A percentile compares a stretch with the other conserved stretches of the same genome.
These are phyloP conservation scores for Anethum foeniculum DNA, from an alignment of 140 eudicot species.

Conservation along the genomic window DNA sequence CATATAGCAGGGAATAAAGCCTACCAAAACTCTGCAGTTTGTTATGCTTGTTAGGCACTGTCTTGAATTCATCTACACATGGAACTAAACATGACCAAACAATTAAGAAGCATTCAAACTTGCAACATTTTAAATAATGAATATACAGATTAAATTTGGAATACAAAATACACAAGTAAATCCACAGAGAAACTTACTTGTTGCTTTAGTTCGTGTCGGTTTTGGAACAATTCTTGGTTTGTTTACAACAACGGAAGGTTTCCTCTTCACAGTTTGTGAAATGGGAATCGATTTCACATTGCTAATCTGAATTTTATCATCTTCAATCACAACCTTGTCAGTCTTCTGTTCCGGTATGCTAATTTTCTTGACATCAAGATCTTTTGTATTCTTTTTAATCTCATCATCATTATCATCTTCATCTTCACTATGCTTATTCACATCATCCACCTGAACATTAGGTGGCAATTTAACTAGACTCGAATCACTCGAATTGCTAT, in stretches of 20 bases:
- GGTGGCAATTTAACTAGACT: conserved; percentile 20
- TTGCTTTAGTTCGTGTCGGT: conserved; percentile 31
- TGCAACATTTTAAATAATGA: neutral
- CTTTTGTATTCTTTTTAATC: conserved; percentile 34
- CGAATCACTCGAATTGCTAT: conserved; percentile 15
- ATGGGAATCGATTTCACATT: conserved; percentile 30
- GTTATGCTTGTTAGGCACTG: conserved; percentile 43
- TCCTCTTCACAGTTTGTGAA: conserved; percentile 36
- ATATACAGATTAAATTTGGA: neutral
- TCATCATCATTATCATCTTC: conserved; percentile 23
- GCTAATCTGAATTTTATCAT: conserved; percentile 29
- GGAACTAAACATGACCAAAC: conserved; percentile 12
- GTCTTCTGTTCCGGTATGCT: conserved; percentile 32
- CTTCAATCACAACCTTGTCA: conserved; percentile 30
- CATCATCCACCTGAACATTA: conserved; percentile 18
- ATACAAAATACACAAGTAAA: neutral
- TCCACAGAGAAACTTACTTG: conserved; percentile 35
- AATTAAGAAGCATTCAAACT: neutral
- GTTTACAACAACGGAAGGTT: conserved; percentile 29
- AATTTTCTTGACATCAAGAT: conserved; percentile 34
- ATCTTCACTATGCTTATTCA: conserved; percentile 22
- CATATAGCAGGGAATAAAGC: conserved; percentile 10
- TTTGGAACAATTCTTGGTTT: conserved; percentile 38
- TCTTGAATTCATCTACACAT: conserved; percentile 35
- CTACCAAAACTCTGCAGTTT: conserved; percentile 63